Conservation (phyloP, 257 asterid species). For the Misopates orontium region DNA sequence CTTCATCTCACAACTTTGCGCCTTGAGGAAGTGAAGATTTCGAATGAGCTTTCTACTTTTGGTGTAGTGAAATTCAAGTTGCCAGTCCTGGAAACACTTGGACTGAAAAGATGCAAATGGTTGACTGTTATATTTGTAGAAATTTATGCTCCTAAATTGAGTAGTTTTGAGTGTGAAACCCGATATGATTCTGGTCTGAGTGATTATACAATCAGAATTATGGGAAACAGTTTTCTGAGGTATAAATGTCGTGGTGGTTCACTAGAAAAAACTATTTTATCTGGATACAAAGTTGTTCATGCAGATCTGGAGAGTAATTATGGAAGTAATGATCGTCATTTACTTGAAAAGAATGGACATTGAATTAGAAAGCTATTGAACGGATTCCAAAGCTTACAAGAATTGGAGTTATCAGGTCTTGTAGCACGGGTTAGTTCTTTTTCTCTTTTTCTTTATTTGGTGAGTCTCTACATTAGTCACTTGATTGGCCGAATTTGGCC, state of each 20-base stretch:
- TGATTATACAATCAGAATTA: constrained; percentile 2
- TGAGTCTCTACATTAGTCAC: not conserved
- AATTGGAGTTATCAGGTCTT: not conserved
- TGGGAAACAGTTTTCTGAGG: not conserved
- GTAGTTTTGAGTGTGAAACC: not conserved
- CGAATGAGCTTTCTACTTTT: not conserved
- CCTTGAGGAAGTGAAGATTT: not conserved
- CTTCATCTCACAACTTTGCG: not conserved
- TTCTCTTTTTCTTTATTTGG: no score
- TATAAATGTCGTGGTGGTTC: not conserved
- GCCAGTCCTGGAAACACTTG: not conserved
- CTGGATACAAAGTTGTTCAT: not conserved
- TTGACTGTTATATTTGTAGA: not conserved
- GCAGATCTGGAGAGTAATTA: not conserved
- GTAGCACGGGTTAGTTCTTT: not conserved
- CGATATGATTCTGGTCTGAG: not conserved
- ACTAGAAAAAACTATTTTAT: not conserved
- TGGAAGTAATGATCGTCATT: not conserved
- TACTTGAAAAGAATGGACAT: not conserved
- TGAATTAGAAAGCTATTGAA: not conserved
- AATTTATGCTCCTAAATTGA: constrained; percentile 8
- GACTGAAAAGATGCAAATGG: not conserved
- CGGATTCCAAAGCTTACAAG: not conserved
- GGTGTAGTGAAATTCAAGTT: not conserved
- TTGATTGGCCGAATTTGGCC: not conserved